These are phyloP conservation scores for Rostrohypoxylon terebratum DNA, from an alignment of 495 filamentous ascomycete genomes.

Conservation along the genomic window DNA sequence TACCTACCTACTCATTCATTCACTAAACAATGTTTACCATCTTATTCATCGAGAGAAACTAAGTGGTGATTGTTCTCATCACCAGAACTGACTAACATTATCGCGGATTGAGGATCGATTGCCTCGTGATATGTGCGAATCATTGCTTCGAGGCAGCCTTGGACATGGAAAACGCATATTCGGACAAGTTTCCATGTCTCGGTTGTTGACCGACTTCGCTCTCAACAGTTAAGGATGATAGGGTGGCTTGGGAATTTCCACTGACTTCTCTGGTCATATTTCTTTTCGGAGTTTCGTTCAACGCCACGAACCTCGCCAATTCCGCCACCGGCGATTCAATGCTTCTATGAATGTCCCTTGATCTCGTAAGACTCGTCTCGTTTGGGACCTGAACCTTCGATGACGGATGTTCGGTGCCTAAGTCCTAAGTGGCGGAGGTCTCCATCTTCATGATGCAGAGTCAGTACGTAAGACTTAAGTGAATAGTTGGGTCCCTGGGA, in stretches of 20 bases:
- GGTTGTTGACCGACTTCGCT: no score
- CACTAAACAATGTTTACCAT: no score
- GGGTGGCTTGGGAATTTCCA: conserved; percentile 25
- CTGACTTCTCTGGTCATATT: background rate
- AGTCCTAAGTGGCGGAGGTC: conserved; percentile 17
- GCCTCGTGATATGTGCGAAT: no score
- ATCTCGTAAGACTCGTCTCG: conserved; percentile 18
- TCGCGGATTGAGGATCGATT: no score
- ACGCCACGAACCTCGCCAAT: conserved; percentile 10
- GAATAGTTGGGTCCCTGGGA: conserved; percentile 49
- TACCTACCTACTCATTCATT: no score
- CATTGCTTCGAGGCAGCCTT: no score
- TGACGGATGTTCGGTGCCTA: background rate
- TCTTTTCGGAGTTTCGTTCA: conserved; percentile 8
- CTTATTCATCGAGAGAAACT: no score
- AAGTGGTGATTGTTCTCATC: no score
- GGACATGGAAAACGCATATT: no score
- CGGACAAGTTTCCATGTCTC: no score
- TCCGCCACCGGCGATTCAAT: conserved; percentile 18
- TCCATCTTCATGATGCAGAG: conserved; percentile 46
- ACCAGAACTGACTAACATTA: no score
- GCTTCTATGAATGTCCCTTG: conserved; percentile 10
- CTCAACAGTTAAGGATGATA: conserved; percentile 1
- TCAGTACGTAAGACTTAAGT: no score
- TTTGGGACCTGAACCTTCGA: conserved; percentile 5